Base-by-base conservation (phyloP, 768 basidiomycete genomes). In the Macrolepiota albuminosa region DNA sequence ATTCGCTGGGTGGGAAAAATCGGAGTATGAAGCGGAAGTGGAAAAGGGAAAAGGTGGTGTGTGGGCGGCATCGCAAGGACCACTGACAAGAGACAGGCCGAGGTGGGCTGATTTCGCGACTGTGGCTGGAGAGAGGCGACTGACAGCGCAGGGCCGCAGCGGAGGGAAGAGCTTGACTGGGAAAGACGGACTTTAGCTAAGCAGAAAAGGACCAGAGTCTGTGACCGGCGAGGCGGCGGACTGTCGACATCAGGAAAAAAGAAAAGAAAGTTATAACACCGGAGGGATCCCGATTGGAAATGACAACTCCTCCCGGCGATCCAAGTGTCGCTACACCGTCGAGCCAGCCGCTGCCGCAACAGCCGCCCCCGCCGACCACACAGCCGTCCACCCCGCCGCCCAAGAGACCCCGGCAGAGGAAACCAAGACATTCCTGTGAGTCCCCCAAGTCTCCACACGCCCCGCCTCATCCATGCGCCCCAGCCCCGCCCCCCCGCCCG, bases 341-440 rank as follows among this genome's bases (percentile, higher is more conserved):
- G 59, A 64, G 71, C 37, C 73, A 75, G 75, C 75, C 76, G 75
- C 66, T 78, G 78, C 78, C 78, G 78, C 76, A 69, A 61, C 71
- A 77, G 78, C 76, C 78, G 76, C 74, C 77, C 59, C 73, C 75
- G 63, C 66, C 71, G 56, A 73, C 72, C 58, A 56, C 71, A 61
- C 78, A 81, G 79, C 59, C 69, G 34, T 51, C 72, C n/a, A 56
- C 71, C 61, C 78, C 82, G 79, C 59, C 69, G 34, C 52, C 72
- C n/a, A 86, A 76, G 71, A 84, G 78, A 69, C 66, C 71, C 57
- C 84, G 84, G 80, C 83, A 84, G 67, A 78, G 75, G 67, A 84
- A 79, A 72, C 73, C 16, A 50, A 58, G 45, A 33, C n/a, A 57
- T 65, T 59, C 61, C 11, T 52, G 67, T 68, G 62, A 68, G 67